Base-by-base conservation (phyloP, 2,329 filamentous ascomycete genomes). In the Arachnomyces sp. region DNA sequence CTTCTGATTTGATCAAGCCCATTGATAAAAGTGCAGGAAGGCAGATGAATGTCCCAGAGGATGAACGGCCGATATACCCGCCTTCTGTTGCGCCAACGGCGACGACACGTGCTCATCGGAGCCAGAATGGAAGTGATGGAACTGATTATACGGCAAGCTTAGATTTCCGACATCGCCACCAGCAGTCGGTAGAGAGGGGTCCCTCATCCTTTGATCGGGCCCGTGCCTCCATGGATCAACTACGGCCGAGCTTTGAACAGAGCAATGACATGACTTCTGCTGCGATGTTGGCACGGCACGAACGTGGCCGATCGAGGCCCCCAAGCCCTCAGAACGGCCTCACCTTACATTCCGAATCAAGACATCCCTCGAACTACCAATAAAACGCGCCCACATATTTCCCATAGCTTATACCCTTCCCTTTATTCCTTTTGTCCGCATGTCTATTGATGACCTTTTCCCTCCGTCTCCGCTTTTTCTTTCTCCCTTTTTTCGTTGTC, bases 251-350 rank as follows among this genome's bases (percentile, higher is more conserved):
- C 60, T 94, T 87, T 58, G 90, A 95, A 64, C 79, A 79, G 29
- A 92, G 82, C 60, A 84, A 80, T 53, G 92, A 96, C 54, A 94
- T 95, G 56, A 94, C 90, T 0, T 89, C 84, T 18, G 89, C 89
- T 11, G 87, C 87, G 29, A 80, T 90, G 58, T 67, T 98, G 49
- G 82, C 81, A 35, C 76, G 88, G 47, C 20, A 25, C 20, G 20
- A 25, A 25, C 20, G 20, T 25, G 9, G 20, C 20, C 20, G 20
- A 25, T 25, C 20, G 9, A 25, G 20, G 9, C 20, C 20, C 5
- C 20, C 20, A 9, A 25, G 20, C 20, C 20, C 20, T 9, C 20
- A 25, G 20, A 25, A 25, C 20, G 20, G 20, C 80, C 73, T 14
- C 55, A 62, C 32, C 55, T 50, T 32, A 54, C 45, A 29, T 44